Percentiles rank a stretch among this genome's conserved stretches.
Evolutionary conservation across 805 yeast genomes (phyloP).

Genomic region (Candida argentea): DNA sequence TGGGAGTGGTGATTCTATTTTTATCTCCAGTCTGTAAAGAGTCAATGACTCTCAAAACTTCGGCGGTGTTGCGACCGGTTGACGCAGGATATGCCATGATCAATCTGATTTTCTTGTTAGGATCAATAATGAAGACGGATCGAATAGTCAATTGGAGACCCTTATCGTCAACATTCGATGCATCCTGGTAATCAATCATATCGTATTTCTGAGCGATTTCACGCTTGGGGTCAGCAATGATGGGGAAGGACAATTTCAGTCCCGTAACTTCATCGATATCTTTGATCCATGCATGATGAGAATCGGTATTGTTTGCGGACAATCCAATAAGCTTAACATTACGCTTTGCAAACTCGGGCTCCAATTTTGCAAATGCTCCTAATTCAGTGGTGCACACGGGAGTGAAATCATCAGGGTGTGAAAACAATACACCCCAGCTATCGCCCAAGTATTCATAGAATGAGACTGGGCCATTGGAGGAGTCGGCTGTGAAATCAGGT

Average conservation of each 20-base stretch:
- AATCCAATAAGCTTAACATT: conserved; percentile 82
- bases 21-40: conserved; percentile 80
- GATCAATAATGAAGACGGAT: conserved; percentile 87
- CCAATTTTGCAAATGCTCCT: conserved; percentile 85
- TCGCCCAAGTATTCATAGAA: conserved; percentile 84
- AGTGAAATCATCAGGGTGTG: conserved; percentile 95
- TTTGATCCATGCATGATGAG: conserved; percentile 79
- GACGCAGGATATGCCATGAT: conserved; percentile 88
- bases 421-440: conserved; percentile 81
- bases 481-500: conserved; percentile 78
- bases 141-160: conserved; percentile 83
- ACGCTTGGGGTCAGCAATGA: conserved; percentile 79
- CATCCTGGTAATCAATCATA: conserved; percentile 82
- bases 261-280: conserved; percentile 86
- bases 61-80: conserved; percentile 88
- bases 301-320: conserved; percentile 73
- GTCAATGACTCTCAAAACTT: conserved; percentile 83
- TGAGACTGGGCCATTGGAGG: conserved; percentile 74
- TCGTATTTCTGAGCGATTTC: conserved; percentile 78
- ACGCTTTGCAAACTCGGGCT: conserved; percentile 81
- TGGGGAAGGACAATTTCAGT: conserved; percentile 73
- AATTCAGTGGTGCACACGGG: conserved; percentile 96
- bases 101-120: conserved; percentile 78
- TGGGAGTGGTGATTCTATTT: conserved; percentile 80
- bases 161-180: conserved; percentile 54